A percentile compares a stretch with the other conserved stretches of the same genome.
phyloP scores from a whole-genome alignment of 345 rosid genomes.

The Garcia nutans region DNA sequence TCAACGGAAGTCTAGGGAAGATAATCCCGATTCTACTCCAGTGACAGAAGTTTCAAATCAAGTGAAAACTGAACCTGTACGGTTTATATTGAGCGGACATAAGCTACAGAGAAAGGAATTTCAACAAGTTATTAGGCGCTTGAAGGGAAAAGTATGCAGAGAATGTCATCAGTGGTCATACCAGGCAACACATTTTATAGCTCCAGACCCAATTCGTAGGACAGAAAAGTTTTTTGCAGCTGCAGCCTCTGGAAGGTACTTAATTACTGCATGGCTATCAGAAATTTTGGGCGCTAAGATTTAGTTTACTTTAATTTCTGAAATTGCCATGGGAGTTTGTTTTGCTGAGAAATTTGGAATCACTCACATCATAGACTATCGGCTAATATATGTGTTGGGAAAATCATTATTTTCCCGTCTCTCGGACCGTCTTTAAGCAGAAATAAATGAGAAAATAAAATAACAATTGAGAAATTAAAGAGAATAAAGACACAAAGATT shows the following conservation, averaged over 20 bases:
- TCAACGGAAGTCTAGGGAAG: slow-evolving; percentile 28
- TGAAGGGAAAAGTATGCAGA: slow-evolving; percentile 76
- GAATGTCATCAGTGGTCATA: slow-evolving; percentile 98
- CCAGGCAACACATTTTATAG: slow-evolving; percentile 89
- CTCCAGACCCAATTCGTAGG: slow-evolving; percentile 69
- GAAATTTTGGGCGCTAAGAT: not conserved
- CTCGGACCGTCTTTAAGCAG: no score
- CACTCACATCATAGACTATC: not conserved
- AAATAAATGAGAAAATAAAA: no score
- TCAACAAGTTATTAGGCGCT: slow-evolving; percentile 56
- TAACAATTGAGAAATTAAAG: no score
- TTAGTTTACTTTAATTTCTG: not conserved
- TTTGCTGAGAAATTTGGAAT: not conserved
- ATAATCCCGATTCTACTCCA: slow-evolving; percentile 22
- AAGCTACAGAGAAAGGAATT: slow-evolving; percentile 67
- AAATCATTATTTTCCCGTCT: no score
- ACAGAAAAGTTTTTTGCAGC: slow-evolving; percentile 70
- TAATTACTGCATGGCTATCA: slow-evolving; percentile 13
- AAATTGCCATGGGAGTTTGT: not conserved
- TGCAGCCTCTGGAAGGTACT: slow-evolving; percentile 45
- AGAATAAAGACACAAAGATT: no score
- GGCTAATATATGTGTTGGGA: no score
- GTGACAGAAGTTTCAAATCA: slow-evolving; percentile 23
- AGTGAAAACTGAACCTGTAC: slow-evolving; percentile 38
- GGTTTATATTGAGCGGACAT: slow-evolving; percentile 73